Conservation (phyloP, 495 filamentous ascomycete genomes). For the Staphylotrichum tortipilum region DNA sequence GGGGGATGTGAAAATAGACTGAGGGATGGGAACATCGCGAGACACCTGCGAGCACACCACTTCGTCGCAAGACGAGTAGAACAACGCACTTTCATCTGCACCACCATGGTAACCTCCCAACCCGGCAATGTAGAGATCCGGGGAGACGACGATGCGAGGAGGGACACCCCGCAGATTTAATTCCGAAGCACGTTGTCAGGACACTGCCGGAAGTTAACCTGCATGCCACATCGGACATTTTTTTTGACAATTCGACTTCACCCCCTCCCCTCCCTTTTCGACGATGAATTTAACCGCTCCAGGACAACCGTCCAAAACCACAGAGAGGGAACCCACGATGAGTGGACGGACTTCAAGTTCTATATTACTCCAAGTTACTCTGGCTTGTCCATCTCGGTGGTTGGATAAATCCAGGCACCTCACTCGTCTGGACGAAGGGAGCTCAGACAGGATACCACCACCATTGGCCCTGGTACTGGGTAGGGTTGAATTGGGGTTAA, state of each 20-base stretch:
- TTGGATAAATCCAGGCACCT: background rate
- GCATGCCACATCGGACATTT: conserved; percentile 1
- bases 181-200: background rate
- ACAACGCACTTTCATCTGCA: no score
- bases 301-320: background rate
- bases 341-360: background rate
- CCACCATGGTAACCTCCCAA: background rate
- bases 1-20: no score
- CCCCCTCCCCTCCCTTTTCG: background rate
- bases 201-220: background rate
- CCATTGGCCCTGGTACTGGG: no score
- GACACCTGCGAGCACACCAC: no score
- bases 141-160: background rate
- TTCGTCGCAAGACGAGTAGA: no score
- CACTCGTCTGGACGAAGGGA: background rate
- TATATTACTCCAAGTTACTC: background rate
- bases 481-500: no score
- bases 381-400: background rate
- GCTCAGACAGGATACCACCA: background rate
- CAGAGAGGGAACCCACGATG: background rate
- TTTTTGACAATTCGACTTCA: background rate
- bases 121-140: background rate
- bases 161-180: background rate
- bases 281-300: background rate
- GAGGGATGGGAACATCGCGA: no score